These are phyloP conservation scores for Forsythia viridissima DNA, from an alignment of 257 asterid genomes.

Conservation along the genomic window DNA sequence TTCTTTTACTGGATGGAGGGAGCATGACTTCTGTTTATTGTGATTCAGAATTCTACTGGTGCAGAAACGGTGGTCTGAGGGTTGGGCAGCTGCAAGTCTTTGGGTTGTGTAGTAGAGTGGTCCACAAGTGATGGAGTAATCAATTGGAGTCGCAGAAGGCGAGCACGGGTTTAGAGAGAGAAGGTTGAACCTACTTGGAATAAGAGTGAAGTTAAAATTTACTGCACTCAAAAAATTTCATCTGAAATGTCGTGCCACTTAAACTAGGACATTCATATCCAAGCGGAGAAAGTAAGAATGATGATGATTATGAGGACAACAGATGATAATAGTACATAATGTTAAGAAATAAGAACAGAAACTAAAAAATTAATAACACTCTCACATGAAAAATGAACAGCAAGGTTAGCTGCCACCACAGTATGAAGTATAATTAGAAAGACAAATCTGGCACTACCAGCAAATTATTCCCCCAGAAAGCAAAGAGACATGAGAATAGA, in stretches of 20 bases:
- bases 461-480: not conserved
- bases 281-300: not conserved
- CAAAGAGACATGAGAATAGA: not conserved
- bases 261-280: not conserved
- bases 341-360: not conserved
- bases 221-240: not conserved
- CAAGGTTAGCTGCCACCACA: not conserved
- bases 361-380: not conserved
- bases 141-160: not conserved
- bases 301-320: not conserved
- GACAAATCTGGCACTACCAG: not conserved
- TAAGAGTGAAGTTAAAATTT: not conserved
- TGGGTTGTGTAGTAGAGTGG: not conserved
- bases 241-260: not conserved
- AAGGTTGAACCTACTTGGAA: not conserved
- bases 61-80: not conserved
- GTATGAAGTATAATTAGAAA: not conserved
- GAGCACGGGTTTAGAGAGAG: not conserved
- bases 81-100: not conserved
- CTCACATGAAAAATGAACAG: not conserved
- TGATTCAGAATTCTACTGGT: not conserved
- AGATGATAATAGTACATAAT: not conserved
- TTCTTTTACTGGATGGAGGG: not conserved
- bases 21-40: not conserved
- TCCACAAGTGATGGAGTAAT: not conserved